These are phyloP conservation scores for Pisolithus orientalis DNA, from an alignment of 768 basidiomycete species.

Conservation along the genomic window DNA sequence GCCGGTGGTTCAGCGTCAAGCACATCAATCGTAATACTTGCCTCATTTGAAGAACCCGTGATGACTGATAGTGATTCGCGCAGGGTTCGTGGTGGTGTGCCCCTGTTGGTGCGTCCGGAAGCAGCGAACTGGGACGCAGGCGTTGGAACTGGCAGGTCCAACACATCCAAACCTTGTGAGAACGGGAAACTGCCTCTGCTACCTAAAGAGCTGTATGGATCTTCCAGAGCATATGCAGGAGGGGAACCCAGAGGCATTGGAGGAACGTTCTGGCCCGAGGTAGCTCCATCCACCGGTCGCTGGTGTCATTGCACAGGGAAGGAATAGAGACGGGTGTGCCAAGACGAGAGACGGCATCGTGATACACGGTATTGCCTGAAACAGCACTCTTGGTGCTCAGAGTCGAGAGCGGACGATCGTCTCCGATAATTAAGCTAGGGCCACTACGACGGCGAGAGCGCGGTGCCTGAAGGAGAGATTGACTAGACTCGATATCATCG, in stretches of 20 bases:
- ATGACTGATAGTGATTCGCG: conserved; percentile 29
- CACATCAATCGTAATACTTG: conserved; percentile 45
- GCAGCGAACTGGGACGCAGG: conserved; percentile 47
- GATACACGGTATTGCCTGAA: conserved; percentile 54
- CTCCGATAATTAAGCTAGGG: conserved; percentile 34
- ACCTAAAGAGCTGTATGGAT: conserved; percentile 24
- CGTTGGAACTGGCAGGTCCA: conserved; percentile 54
- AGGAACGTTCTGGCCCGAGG: conserved; percentile 4
- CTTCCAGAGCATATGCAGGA: conserved; percentile 24
- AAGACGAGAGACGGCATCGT: conserved; percentile 50
- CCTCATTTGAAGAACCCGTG: conserved; percentile 26
- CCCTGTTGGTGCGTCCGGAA: conserved; percentile 28
- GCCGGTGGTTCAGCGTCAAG: conserved; percentile 65
- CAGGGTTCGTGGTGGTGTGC: conserved; percentile 33
- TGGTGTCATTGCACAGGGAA: conserved; percentile 43
- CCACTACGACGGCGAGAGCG: conserved; percentile 23
- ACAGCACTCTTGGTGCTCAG: conserved; percentile 48
- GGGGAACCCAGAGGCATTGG: conserved; percentile 21
- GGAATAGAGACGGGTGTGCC: conserved; percentile 37
- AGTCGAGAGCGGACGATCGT: conserved; percentile 50
- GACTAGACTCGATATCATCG: conserved; percentile 46
- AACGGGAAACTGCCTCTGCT: conserved; percentile 19
- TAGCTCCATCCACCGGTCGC: conserved; percentile 22
- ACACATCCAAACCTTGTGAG: conserved; percentile 35
- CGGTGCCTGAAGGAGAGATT: conserved; percentile 27